Base-by-base conservation (phyloP, 768 basidiomycete genomes). In the Lentinula aciculospora region DNA sequence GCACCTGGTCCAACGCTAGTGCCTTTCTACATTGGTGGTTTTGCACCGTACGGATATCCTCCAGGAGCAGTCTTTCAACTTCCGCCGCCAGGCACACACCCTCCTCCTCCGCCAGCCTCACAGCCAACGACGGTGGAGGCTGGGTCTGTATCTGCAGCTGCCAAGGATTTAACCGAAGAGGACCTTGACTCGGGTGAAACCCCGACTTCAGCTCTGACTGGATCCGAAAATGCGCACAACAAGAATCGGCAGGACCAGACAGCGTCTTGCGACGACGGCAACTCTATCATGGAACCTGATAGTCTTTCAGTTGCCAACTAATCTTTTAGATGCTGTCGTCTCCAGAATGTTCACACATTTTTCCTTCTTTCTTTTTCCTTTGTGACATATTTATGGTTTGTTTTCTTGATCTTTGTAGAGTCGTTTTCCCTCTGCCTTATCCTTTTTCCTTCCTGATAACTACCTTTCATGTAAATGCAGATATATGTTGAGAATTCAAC, bases 1-100 rank as follows among this genome's bases (percentile, higher is more conserved):
- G 36, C 34, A 21, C 7, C 57, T 31, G 42, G 34, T 8, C 72
- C 69, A 4, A 63, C 69, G 9, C 64, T 71, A 15, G 69, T 77
- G 62, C 77, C 73, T 4, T 75, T 75, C 58, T 76, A 74, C 55
- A 69, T 78, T 27, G 73, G 70, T 50, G 44, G 55, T 17, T 56
- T 45, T 56, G 46, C 57, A 8, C 68, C 74, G 2, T 71, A 71
- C 3, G 63, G 61, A 1, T 75, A 73, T 56, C 72, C 58, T 34
- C 58, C 58, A 4, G 53, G 53, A 17, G 53, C 53, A 31, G 32
- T 56, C 3, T 57, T 57, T 19, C 56, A 46, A 45, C 45, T 57
- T 48, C 56, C 73, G 29, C 70, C 64, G 25, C 58, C 72, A 3
- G 74, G 72, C 57, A 63, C 69, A 9, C 70, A 72, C 46, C 74